Percentiles rank a stretch among this genome's conserved stretches.
phyloP scores from a whole-genome alignment of 257 asterid species.

The Coffea eugenioides region DNA sequence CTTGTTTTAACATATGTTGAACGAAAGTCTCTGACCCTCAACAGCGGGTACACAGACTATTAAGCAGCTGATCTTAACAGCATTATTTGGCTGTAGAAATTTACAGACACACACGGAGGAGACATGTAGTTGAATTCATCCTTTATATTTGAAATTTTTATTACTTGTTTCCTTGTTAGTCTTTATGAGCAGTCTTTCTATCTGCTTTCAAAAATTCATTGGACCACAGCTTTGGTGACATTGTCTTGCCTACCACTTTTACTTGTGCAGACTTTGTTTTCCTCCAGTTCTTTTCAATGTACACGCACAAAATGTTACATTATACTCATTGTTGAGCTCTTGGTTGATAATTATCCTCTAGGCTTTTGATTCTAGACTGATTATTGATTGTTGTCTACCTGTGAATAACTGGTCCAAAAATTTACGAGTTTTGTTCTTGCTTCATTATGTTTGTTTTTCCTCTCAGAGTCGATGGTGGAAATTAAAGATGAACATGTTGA shows the following conservation, averaged over 20 bases:
- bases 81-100: not conserved
- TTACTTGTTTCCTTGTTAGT: not conserved
- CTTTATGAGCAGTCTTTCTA: not conserved
- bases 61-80: not conserved
- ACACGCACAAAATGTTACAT: not conserved
- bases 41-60: not conserved
- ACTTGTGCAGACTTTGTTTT: not conserved
- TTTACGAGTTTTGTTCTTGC: not conserved
- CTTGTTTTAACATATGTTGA: not conserved
- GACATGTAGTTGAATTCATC: not conserved
- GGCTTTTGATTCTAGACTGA: not conserved
- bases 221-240: not conserved
- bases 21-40: not conserved
- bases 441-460: not conserved
- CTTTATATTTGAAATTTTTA: not conserved
- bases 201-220: not conserved
- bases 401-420: not conserved
- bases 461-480: conserved; percentile 37
- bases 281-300: not conserved
- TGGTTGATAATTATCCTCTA: not conserved
- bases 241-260: not conserved
- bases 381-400: not conserved
- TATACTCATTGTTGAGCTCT: not conserved
- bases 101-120: not conserved
- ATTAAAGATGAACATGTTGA: conserved; percentile 46